Evolutionary conservation across 805 yeast genomes (phyloP), one percentile per base, ranked within the genome.

Genomic region (Jamesozyma jinghongensis): DNA sequence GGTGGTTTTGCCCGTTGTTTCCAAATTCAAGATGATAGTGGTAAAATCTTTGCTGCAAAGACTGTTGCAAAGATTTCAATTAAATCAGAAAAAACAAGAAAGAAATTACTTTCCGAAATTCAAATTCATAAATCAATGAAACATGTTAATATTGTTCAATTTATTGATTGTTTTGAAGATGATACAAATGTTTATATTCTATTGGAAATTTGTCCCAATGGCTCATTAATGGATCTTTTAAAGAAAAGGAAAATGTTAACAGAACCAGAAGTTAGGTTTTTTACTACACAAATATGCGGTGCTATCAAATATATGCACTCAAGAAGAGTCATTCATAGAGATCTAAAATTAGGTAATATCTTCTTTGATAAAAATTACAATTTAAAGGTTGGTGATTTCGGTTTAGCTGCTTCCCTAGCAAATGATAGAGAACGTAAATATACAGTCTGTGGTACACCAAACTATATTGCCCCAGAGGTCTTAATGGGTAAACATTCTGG

Each of bases 1-100:
- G 99, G 99, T 45, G 99, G 99, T 0, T 92, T 92, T 69, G 99
- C 98, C 14, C 77, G 97, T 57, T 92, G 99, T 60, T 92, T 92
- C 66, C 97, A 92, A 62, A 92, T 92, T 71, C 85, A 83, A 59
- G 95, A 88, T 64, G 82, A 86, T 46, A 69, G 75, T 49, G 97
- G 97, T 28, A 76, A 77, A 55, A 74, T 85, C 1, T 92, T 71
- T 63, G 99, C 98, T 16, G 98, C 98, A 26, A 92, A 92, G 59
- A 94, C 98, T 0, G 94, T 92, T 29, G 98, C 99, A 40, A 92
- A 92, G 63, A 88, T 88, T 0, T 87, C 97, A 10, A 81, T 92
- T 51, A 84, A 81, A 51, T 81, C 83, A 45, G 95, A 85, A 54
- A 90, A 90, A 70, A 88, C 97, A 11, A 79, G 85, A 53, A 65